phyloP scores from a whole-genome alignment of 139 green algal genomes.

The Tetradesmus lagerheimii region DNA sequence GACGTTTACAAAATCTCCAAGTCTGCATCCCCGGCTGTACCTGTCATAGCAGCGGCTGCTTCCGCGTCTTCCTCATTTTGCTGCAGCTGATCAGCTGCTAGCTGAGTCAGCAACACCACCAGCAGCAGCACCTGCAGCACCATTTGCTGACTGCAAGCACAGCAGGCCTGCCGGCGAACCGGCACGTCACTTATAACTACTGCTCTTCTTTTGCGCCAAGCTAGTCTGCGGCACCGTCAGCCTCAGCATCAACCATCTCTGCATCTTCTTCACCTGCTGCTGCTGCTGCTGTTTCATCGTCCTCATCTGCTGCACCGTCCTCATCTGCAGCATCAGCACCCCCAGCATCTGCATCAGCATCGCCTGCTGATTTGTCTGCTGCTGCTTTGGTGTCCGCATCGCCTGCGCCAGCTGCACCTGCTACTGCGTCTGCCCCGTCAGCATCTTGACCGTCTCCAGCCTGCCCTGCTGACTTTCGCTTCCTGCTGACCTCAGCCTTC shows the following conservation, averaged over 20 bases:
- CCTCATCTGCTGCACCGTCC: background rate
- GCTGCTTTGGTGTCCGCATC: conserved; percentile 12
- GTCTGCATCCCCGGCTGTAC: too few species aligned
- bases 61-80: too few species aligned
- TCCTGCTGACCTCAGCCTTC: conserved; percentile 36
- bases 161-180: too few species aligned
- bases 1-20: too few species aligned
- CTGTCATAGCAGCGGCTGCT: too few species aligned
- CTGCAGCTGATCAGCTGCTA: too few species aligned
- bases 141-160: too few species aligned
- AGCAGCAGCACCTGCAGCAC: too few species aligned
- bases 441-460: background rate
- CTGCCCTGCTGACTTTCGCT: conserved; percentile 35
- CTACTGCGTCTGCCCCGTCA: background rate
- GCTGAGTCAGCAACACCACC: too few species aligned
- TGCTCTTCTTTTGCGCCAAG: background rate
- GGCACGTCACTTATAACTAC: background rate
- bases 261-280: background rate
- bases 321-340: conserved; percentile 13
- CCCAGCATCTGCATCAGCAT: background rate
- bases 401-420: background rate
- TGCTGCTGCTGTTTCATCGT: background rate
- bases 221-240: background rate
- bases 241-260: conserved; percentile 17
- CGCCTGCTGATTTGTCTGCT: background rate